These are phyloP conservation scores for Ligustrum vulgare DNA, from an alignment of 257 asterid species.

Conservation along the genomic window DNA sequence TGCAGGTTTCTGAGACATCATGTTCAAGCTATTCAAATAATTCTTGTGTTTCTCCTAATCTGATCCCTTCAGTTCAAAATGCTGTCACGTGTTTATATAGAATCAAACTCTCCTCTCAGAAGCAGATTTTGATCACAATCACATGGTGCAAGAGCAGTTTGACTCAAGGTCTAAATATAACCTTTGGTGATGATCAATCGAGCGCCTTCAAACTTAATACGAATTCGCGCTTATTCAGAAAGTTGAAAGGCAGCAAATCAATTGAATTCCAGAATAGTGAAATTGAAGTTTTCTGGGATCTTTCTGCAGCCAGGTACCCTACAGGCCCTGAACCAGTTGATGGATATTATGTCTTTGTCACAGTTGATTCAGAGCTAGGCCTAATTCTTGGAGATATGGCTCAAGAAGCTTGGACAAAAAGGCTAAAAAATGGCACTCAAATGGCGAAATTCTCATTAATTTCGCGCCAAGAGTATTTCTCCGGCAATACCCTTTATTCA, in stretches of 20 bases:
- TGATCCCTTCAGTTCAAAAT: slow-evolving; percentile 49
- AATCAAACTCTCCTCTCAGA: slow-evolving; percentile 36
- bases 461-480: slow-evolving; percentile 56
- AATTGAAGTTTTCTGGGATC: slow-evolving; percentile 58
- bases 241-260: slow-evolving; percentile 49
- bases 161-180: slow-evolving; percentile 42
- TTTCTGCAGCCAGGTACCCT: slow-evolving; percentile 50
- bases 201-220: slow-evolving; percentile 47
- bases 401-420: slow-evolving; percentile 27
- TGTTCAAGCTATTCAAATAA: slow-evolving; percentile 46
- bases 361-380: slow-evolving; percentile 44
- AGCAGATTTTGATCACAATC: slow-evolving; percentile 36
- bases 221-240: slow-evolving; percentile 47
- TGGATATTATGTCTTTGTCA: slow-evolving; percentile 40
- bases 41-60: slow-evolving; percentile 43
- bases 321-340: slow-evolving; percentile 61
- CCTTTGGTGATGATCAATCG: slow-evolving; percentile 46
- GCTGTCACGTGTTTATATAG: slow-evolving; percentile 52
- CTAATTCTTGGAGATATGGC: slow-evolving; percentile 48
- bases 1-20: slow-evolving; percentile 50
- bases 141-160: slow-evolving; percentile 52
- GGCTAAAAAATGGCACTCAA: slow-evolving; percentile 24
- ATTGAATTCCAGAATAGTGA: slow-evolving; percentile 34
- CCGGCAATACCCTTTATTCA: slow-evolving; percentile 50
- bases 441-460: slow-evolving; percentile 36